Evolutionary conservation across 2,329 filamentous ascomycete genomes (phyloP).

Genomic region (Sarocladium strictum): DNA sequence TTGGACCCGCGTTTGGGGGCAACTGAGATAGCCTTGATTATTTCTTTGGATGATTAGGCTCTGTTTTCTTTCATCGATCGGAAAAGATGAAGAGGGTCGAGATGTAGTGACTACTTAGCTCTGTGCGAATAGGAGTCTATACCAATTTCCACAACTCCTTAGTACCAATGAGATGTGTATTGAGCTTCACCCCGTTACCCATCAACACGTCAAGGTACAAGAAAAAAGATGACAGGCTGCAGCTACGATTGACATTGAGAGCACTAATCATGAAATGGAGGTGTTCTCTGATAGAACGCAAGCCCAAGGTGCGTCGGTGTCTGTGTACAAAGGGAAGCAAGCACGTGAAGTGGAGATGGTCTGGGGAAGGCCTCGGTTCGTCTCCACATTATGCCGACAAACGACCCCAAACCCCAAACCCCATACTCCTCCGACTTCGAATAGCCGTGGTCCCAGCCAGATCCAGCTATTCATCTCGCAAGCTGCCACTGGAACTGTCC

Average conservation of each 20-base stretch:
- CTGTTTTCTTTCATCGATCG: background rate
- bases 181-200: no score
- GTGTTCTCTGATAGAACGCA: no score
- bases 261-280: no score
- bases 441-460: background rate
- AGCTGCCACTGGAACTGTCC: no score
- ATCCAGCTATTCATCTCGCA: no score
- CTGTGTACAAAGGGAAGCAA: no score
- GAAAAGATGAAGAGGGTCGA: background rate
- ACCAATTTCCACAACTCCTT: no score
- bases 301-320: no score
- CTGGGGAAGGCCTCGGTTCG: conserved; percentile 1
- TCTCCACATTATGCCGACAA: background rate
- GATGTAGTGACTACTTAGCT: background rate
- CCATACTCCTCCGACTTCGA: background rate
- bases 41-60: background rate
- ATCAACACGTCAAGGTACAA: no score
- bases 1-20: background rate
- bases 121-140: background rate
- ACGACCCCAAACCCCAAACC: background rate
- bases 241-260: no score
- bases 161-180: no score
- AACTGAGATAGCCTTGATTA: background rate
- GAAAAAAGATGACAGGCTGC: no score
- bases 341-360: conserved; percentile 4